Percentiles rank a stretch among this genome's conserved stretches.
Conservation (phyloP, 169 alveolate species). For the Plasmodium ovale region DNA sequence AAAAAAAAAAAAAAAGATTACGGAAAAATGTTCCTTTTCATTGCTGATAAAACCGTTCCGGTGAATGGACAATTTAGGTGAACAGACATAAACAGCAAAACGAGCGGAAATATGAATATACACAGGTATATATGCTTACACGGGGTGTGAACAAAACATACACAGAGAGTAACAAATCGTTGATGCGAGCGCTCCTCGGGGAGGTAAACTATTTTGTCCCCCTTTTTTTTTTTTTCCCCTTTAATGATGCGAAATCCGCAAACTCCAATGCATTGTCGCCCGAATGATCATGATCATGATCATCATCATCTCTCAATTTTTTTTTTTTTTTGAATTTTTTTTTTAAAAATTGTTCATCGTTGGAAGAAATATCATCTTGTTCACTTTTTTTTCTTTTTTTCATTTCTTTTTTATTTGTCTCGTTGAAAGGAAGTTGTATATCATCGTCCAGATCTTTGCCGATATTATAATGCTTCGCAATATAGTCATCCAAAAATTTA, state of each 20-base stretch:
- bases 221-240: conserved; percentile 20
- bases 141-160: too few relatives aligned
- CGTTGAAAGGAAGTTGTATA: not conserved
- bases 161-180: too few relatives aligned
- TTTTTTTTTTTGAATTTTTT: not conserved
- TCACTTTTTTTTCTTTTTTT: conserved; percentile 44
- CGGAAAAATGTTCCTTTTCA: too few relatives aligned
- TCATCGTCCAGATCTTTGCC: conserved; percentile 31
- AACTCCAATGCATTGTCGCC: conserved; percentile 28
- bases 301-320: conserved; percentile 5
- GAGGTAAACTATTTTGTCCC: not conserved
- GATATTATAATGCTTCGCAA: conserved; percentile 48
- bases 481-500: conserved; percentile 44
- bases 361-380: conserved; percentile 13
- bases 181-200: not conserved
- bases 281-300: too few relatives aligned
- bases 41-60: too few relatives aligned
- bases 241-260: conserved; percentile 46
- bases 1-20: too few relatives aligned
- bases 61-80: too few relatives aligned
- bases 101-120: too few relatives aligned
- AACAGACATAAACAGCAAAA: too few relatives aligned
- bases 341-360: conserved; percentile 9
- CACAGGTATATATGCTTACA: too few relatives aligned
- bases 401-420: not conserved